phyloP scores from a whole-genome alignment of 306 rosid species.

The Quercus agrifolia region DNA sequence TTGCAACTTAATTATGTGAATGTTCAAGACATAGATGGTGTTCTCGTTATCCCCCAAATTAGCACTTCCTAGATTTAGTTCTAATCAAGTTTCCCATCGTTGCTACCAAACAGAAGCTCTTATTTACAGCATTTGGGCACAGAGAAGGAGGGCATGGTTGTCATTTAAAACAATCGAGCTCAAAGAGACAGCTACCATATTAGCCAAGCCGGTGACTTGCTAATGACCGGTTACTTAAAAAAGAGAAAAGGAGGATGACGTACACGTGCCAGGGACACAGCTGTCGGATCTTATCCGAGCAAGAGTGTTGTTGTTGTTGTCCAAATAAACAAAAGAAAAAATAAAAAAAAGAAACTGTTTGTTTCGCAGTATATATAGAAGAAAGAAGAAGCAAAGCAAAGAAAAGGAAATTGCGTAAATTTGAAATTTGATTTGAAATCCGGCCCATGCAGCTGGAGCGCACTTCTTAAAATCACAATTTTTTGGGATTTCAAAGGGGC shows the following conservation, averaged over 20 bases:
- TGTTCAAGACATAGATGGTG: too few relatives aligned
- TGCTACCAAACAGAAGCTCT: too few relatives aligned
- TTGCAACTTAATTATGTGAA: too few relatives aligned
- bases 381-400: background rate
- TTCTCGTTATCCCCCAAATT: too few relatives aligned
- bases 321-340: too few relatives aligned
- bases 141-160: too few relatives aligned
- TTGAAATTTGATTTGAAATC: conserved; percentile 46
- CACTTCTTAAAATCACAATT: conserved; percentile 23
- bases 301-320: background rate
- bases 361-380: too few relatives aligned
- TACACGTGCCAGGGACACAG: conserved; percentile 43
- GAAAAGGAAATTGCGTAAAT: background rate
- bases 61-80: too few relatives aligned
- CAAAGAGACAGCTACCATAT: too few relatives aligned
- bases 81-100: too few relatives aligned
- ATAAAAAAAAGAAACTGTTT: background rate
- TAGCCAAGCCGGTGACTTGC: conserved; percentile 2
- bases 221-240: conserved; percentile 2
- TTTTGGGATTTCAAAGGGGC: conserved; percentile 35
- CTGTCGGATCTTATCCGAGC: conserved; percentile 54
- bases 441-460: conserved; percentile 48
- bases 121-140: too few relatives aligned
- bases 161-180: too few relatives aligned
- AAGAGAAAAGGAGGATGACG: conserved; percentile 11